phyloP scores from a whole-genome alignment of 2,329 filamentous ascomycete species.

The Fusarium sp. region DNA sequence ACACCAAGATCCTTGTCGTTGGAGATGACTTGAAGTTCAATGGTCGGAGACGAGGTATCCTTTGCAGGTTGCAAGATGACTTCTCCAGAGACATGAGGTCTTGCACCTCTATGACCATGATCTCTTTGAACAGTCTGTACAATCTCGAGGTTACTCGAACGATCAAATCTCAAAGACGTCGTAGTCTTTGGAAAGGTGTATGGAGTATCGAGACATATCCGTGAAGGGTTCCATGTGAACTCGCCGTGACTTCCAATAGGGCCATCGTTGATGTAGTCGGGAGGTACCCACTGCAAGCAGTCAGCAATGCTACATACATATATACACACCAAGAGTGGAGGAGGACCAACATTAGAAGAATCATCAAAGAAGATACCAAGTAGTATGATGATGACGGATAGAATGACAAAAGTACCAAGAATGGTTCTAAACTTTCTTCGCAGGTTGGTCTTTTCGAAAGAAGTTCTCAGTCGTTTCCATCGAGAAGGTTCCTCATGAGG shows the following conservation, averaged over 20 bases:
- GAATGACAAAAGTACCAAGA: slow-evolving; percentile 46
- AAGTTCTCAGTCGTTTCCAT: slow-evolving; percentile 45
- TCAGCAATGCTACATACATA: neutral
- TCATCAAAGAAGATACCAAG: slow-evolving; percentile 36
- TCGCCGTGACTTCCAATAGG: slow-evolving; percentile 39
- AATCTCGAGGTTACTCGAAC: slow-evolving; percentile 50
- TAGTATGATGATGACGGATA: slow-evolving; percentile 47
- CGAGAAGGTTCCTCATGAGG: slow-evolving; percentile 38
- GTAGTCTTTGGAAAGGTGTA: neutral
- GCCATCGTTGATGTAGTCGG: slow-evolving; percentile 34
- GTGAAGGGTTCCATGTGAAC: slow-evolving; percentile 42
- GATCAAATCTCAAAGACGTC: slow-evolving; percentile 44
- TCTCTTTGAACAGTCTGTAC: slow-evolving; percentile 48
- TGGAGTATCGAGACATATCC: slow-evolving; percentile 39
- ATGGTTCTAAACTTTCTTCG: slow-evolving; percentile 45
- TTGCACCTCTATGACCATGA: slow-evolving; percentile 30
- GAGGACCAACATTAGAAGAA: slow-evolving; percentile 45
- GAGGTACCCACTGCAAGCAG: slow-evolving; percentile 23
- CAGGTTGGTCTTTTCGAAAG: slow-evolving; percentile 24
- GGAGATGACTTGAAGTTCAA: slow-evolving; percentile 56
- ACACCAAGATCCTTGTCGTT: slow-evolving; percentile 55
- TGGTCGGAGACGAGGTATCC: slow-evolving; percentile 46
- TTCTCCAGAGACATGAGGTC: slow-evolving; percentile 55
- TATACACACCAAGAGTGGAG: neutral
- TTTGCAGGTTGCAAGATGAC: slow-evolving; percentile 54